A percentile compares a stretch with the other conserved stretches of the same genome.
phyloP scores from a whole-genome alignment of 805 yeast genomes.

The Metschnikowia vanudenii region DNA sequence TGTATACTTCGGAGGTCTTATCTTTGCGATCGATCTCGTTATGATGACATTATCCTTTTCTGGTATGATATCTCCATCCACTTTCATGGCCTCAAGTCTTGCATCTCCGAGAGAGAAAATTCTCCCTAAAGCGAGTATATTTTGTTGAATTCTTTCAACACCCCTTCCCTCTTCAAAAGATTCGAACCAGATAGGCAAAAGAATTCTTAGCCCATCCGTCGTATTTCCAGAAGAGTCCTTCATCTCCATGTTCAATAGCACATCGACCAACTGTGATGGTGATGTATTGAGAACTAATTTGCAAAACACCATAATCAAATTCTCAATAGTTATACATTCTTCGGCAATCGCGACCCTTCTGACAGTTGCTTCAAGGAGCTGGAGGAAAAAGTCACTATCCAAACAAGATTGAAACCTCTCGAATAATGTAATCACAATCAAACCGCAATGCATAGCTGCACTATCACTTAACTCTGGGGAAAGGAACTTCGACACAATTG shows the following conservation, averaged over 20 bases:
- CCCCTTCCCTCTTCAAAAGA: conserved; percentile 83
- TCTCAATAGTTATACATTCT: conserved; percentile 73
- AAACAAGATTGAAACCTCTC: conserved; percentile 46
- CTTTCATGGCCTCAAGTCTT: conserved; percentile 50
- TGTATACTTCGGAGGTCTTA: conserved; percentile 60
- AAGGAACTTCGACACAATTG: conserved; percentile 64
- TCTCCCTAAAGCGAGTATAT: conserved; percentile 68
- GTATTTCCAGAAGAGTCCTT: conserved; percentile 19
- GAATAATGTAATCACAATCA: conserved; percentile 58
- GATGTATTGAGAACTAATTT: conserved; percentile 58
- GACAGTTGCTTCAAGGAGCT: conserved; percentile 73
- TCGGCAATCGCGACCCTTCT: conserved; percentile 62
- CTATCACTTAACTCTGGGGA: conserved; percentile 72
- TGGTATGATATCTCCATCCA: conserved; percentile 76
- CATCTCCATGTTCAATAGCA: conserved; percentile 44
- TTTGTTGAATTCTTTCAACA: conserved; percentile 62
- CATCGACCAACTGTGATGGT: conserved; percentile 60
- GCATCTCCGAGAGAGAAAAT: conserved; percentile 60
- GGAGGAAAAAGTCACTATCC: conserved; percentile 42
- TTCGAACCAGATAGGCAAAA: conserved; percentile 79
- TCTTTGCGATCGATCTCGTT: conserved; percentile 81
- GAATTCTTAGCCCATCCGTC: conserved; percentile 49
- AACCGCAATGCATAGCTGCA: conserved; percentile 79
- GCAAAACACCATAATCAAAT: conserved; percentile 73
- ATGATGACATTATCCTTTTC: conserved; percentile 63